A percentile compares a stretch with the other conserved stretches of the same genome.
Evolutionary conservation across 441 rosid genomes (phyloP).

Genomic region (Arabidopsis hybrid): DNA sequence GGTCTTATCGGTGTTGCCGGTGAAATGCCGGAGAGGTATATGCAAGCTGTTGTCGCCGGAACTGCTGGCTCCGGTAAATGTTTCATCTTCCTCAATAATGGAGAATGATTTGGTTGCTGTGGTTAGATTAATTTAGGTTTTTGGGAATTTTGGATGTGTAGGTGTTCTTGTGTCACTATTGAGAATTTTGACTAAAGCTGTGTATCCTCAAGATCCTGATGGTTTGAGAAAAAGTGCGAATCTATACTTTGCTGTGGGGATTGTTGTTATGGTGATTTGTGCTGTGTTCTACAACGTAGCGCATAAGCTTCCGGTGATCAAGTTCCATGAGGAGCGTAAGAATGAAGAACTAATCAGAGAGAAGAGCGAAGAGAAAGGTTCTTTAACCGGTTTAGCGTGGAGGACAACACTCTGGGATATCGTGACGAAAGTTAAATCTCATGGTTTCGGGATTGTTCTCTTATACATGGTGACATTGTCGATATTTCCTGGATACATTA

Average conservation of each 20-base stretch:
- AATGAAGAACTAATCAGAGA: constrained; percentile 58
- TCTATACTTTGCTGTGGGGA: constrained; percentile 75
- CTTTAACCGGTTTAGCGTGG: constrained; percentile 64
- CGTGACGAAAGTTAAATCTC: constrained; percentile 72
- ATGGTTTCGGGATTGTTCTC: constrained; percentile 73
- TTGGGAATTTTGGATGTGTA: constrained; percentile 45
- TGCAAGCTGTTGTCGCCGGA: constrained; percentile 91
- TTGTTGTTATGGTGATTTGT: constrained; percentile 80
- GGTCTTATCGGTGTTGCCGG: constrained; percentile 87
- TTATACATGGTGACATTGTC: constrained; percentile 76
- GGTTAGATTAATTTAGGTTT: too few relatives aligned
- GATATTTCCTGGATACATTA: constrained; percentile 91
- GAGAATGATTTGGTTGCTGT: too few relatives aligned
- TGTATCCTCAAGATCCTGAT: constrained; percentile 67
- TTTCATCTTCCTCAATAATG: too few relatives aligned
- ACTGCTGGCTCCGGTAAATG: constrained; percentile 82
- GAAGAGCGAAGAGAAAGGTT: constrained; percentile 55
- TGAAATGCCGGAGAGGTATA: constrained; percentile 82
- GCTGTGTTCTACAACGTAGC: constrained; percentile 70
- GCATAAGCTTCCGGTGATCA: constrained; percentile 78
- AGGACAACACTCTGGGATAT: constrained; percentile 68
- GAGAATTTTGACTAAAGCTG: constrained; percentile 77
- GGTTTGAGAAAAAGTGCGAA: constrained; percentile 86
- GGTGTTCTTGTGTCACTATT: constrained; percentile 88
- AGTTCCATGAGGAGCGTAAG: constrained; percentile 74